phyloP scores from a whole-genome alignment of 305 asterid species.

The Withania somnifera region DNA sequence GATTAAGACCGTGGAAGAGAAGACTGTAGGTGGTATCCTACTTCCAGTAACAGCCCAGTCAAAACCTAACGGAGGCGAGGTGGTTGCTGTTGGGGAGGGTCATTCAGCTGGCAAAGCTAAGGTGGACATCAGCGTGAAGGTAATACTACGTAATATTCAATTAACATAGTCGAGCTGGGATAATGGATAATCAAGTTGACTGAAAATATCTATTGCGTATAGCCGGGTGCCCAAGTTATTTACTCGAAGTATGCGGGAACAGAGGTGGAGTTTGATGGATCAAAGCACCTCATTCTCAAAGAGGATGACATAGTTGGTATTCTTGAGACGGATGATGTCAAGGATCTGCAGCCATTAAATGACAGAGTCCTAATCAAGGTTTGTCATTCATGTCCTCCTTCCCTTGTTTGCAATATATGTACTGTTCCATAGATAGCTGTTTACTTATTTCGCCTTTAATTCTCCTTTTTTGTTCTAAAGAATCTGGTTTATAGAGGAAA shows the following conservation, averaged over 20 bases:
- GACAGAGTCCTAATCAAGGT: constrained; percentile 91
- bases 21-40: constrained; percentile 73
- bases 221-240: constrained; percentile 76
- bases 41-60: constrained; percentile 65
- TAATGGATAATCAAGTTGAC: not conserved
- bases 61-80: constrained; percentile 81
- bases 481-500: not conserved
- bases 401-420: not conserved
- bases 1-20: constrained; percentile 66
- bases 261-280: constrained; percentile 76
- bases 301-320: constrained; percentile 89
- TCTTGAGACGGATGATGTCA: constrained; percentile 76
- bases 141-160: constrained; percentile 4
- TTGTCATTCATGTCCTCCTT: not conserved
- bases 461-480: not conserved
- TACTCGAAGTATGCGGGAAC: constrained; percentile 95
- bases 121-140: constrained; percentile 61
- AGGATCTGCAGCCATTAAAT: constrained; percentile 76
- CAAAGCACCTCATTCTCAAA: constrained; percentile 69
- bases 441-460: not conserved
- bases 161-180: not conserved
- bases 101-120: constrained; percentile 64
- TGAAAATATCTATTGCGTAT: constrained; percentile 1
- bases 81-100: constrained; percentile 91
- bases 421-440: not conserved